A percentile compares a stretch with the other conserved stretches of the same genome.
Evolutionary conservation across 164 flowering plant genomes (phyloP).

Genomic region (Platanus orientalis): DNA sequence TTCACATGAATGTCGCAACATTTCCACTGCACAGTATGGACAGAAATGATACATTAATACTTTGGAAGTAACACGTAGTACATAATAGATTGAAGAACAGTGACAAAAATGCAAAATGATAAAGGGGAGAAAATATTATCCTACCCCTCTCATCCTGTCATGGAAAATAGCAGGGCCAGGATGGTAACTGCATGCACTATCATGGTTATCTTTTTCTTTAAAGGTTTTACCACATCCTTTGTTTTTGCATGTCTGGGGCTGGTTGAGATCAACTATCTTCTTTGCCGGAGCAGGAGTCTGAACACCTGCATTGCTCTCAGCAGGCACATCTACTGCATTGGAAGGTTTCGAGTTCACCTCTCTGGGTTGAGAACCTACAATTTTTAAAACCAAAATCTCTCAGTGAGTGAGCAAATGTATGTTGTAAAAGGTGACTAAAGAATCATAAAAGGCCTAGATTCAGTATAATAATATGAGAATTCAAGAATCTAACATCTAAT

Average conservation of each 20-base stretch:
- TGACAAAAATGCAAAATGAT: neutral
- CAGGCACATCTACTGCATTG: constrained; percentile 18
- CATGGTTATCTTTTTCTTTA: constrained; percentile 88
- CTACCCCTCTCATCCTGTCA: constrained; percentile 83
- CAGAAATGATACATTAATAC: neutral
- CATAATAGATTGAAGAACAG: neutral
- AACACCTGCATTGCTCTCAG: constrained; percentile 25
- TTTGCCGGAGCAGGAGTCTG: constrained; percentile 37
- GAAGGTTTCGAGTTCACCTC: constrained; percentile 21
- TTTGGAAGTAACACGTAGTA: neutral
- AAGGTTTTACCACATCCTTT: constrained; percentile 88
- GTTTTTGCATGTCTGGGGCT: constrained; percentile 72
- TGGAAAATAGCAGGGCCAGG: constrained; percentile 97
- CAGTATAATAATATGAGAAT: too few relatives aligned
- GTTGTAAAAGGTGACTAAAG: neutral
- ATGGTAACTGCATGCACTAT: constrained; percentile 77
- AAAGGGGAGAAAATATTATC: constrained; percentile 10
- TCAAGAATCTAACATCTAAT: too few relatives aligned
- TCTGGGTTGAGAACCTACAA: constrained; percentile 51
- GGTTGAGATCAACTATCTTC: constrained; percentile 59
- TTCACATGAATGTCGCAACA: constrained; percentile 87
- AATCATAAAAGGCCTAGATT: neutral
- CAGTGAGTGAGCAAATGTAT: neutral
- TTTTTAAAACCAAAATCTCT: neutral
- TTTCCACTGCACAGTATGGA: constrained; percentile 71